Base-by-base conservation (phyloP, 1,284 basidiomycete species). In the Cryptococcus neoformans region DNA sequence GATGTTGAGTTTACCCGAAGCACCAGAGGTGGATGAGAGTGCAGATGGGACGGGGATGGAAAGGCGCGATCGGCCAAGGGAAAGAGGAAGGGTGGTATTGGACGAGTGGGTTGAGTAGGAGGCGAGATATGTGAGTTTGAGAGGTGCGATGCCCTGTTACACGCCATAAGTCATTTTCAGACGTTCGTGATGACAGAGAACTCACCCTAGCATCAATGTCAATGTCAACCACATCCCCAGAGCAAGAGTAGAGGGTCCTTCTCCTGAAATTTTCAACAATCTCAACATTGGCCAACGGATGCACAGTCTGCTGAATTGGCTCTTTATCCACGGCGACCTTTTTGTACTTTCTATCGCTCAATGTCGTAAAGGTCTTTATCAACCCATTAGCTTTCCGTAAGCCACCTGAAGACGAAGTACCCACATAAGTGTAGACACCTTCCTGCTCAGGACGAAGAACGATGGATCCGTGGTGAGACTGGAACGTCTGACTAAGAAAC, bases 331-430 rank as follows among this genome's bases (percentile, higher is more conserved):
- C 78, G 34, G 84, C 82, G 12, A 92, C 58, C 62, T 85, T 85
- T 63, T 83, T 81, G 77, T 99, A 98, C 73, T 92, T 87, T 17
- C 83, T 82, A 74, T 99, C 95, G 69, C 87, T 88, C 51, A 99
- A 78, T 45, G 85, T 81, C 9, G 83, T 78, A 78, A 97, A 94
- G 1, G 83, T 84, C 80, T 72, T 16, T 8, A 51, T 28, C 28
- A 40, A 17, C 35, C 12, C 42, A 16, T 16, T 5, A 49, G 36
- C 35, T 51, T 34, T 12, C 17, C 28, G n/a, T 21, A 17, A 21
- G 48, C 11, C 28, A 14, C 21, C 6, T 45, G 16, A 36, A n/a
- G 45, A 39, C 21, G 17, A 28, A 35, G 17, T 0, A 54, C 69
- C 62, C 48, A 72, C 71, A 64, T 96, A 97, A 14, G 85, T 85